Evolutionary conservation across 345 rosid genomes (phyloP).

Genomic region (Pseudoturritis turrita): DNA sequence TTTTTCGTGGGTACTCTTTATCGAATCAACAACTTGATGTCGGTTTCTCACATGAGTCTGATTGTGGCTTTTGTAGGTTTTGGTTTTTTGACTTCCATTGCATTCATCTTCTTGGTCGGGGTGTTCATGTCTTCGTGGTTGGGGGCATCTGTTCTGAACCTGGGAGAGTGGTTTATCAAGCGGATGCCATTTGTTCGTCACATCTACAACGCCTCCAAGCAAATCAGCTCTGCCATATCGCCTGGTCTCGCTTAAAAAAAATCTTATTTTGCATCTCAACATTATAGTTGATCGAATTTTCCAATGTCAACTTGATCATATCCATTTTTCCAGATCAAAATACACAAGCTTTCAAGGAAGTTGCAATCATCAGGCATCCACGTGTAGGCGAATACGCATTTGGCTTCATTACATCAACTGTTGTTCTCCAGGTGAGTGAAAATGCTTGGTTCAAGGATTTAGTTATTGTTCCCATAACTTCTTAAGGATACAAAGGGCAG

Average conservation of each 20-base stretch:
- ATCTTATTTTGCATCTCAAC: background rate
- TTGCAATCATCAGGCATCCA: slow-evolving; percentile 91
- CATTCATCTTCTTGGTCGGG: slow-evolving; percentile 94
- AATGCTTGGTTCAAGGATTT: background rate
- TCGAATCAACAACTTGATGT: background rate
- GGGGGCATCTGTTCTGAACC: slow-evolving; percentile 91
- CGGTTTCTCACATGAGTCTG: background rate
- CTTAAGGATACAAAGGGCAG: background rate
- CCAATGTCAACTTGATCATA: background rate
- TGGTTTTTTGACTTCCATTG: slow-evolving; percentile 90
- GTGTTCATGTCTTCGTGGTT: slow-evolving; percentile 99
- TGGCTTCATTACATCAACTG: slow-evolving; percentile 90
- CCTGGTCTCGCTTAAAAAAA: slow-evolving; percentile 52
- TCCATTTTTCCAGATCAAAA: slow-evolving; percentile 62
- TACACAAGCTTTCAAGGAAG: slow-evolving; percentile 93
- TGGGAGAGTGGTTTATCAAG: slow-evolving; percentile 99
- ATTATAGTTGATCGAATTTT: background rate
- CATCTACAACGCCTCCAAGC: slow-evolving; percentile 97
- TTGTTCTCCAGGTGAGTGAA: slow-evolving; percentile 65
- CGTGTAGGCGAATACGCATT: slow-evolving; percentile 95
- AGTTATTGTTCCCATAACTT: background rate
- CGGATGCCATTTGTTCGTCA: slow-evolving; percentile 98
- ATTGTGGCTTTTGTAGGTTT: slow-evolving; percentile 51
- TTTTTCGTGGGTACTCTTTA: slow-evolving; percentile 8
- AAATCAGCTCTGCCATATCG: slow-evolving; percentile 97